phyloP scores from a whole-genome alignment of 2,329 filamentous ascomycete genomes.

The Hymenoscyphus albidus region DNA sequence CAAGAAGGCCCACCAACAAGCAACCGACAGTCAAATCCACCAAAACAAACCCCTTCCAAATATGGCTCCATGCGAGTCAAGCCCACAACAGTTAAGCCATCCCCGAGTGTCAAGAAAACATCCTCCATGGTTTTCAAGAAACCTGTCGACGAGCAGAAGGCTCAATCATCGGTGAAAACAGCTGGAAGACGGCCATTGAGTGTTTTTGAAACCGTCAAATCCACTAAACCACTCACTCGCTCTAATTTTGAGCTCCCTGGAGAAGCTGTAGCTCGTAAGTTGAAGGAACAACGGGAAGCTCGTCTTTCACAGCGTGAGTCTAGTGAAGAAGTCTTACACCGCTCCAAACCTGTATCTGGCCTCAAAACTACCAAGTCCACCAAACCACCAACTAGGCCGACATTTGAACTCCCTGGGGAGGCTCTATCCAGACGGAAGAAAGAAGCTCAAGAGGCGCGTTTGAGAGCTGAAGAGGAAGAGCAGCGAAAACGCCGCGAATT shows the following conservation, averaged over 20 bases:
- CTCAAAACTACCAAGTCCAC: constrained; percentile 44
- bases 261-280: constrained; percentile 54
- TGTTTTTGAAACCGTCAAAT: constrained; percentile 44
- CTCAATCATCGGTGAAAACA: constrained; percentile 24
- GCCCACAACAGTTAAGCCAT: constrained; percentile 29
- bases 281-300: constrained; percentile 57
- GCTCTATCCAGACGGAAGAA: constrained; percentile 47
- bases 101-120: constrained; percentile 25
- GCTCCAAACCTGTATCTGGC: constrained; percentile 38
- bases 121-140: constrained; percentile 28
- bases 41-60: constrained; percentile 30
- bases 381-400: constrained; percentile 50
- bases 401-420: constrained; percentile 62
- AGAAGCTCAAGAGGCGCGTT: constrained; percentile 52
- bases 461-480: constrained; percentile 57
- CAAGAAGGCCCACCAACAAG: not conserved
- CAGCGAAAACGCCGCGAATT: constrained; percentile 58
- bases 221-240: constrained; percentile 51
- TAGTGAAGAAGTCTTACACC: constrained; percentile 37
- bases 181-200: constrained; percentile 40
- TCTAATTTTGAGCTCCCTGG: constrained; percentile 60
- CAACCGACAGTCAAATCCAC: not conserved
- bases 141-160: constrained; percentile 30
- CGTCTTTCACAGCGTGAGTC: constrained; percentile 42
- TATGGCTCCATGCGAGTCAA: constrained; percentile 44